Base-by-base conservation (phyloP, 1,284 basidiomycete species). In the Sanghuangporus baumii region DNA sequence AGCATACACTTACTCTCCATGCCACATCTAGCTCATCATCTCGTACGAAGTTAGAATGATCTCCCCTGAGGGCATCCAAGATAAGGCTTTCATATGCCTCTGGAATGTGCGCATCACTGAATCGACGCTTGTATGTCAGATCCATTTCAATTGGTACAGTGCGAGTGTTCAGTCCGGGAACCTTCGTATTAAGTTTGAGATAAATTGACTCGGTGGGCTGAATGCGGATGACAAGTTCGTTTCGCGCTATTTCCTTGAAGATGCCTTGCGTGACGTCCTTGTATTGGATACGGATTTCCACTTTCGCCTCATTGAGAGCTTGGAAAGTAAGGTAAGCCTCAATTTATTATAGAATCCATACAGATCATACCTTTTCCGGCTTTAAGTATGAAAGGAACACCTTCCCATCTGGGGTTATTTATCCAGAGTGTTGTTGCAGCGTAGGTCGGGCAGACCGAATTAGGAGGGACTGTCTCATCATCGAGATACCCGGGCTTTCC, bases 401-500 rank as follows among this genome's bases (percentile, higher is more conserved):
- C 95, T 74, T 98, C 95, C 95, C 95, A 98, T 66, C 95, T 82
- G 1, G 93, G 94, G 75, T 94, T 96, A 78, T 96, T 85, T 75
- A 98, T 93, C 84, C 86, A 91, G 36, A 97, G 80, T 8, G 90
- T 91, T 61, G 87, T 86, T 5, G 93, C 93, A 57, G 95, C 94
- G 71, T 88, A 98, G 2, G 95, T 98, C 6, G 96, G 95, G 76
- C 94, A 96, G 57, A 87, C 84, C 51, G 95, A 97, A 71, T 87
- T 86, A 74, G 85, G 93, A 46, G 96, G 96, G 20, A 98, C 96
- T 0, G 93, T 96, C 47, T 91, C 86, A 74, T 98, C 95, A 68
- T 98, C 95, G 67, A 96, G 86, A 75, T 98, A 98, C n/a, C 95
- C 95, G 20, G 96, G 95, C 76, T 97, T 96, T 71, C 91, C 93